These are phyloP conservation scores for Coniochaeta hoffmannii DNA, from an alignment of 2,329 filamentous ascomycete genomes.

Conservation along the genomic window DNA sequence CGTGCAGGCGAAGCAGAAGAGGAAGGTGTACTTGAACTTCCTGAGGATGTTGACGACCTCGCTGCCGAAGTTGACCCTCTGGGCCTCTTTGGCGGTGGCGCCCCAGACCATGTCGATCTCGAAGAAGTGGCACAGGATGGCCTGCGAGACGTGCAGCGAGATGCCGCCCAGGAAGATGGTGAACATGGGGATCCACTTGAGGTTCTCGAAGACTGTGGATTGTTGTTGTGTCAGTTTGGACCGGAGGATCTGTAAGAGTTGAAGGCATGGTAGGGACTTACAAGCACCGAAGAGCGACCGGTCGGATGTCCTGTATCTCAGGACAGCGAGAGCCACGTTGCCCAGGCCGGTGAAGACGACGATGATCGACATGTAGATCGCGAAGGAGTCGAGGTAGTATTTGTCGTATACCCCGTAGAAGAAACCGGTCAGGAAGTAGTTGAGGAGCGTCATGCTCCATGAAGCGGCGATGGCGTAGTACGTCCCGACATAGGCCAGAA, in stretches of 20 bases:
- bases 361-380: constrained; percentile 54
- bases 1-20: constrained; percentile 37
- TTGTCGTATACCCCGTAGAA: constrained; percentile 60
- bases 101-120: constrained; percentile 40
- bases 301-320: constrained; percentile 55
- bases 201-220: constrained; percentile 39
- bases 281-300: constrained; percentile 32
- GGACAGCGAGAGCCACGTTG: constrained; percentile 52
- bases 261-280: constrained; percentile 5
- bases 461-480: constrained; percentile 21
- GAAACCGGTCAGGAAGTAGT: constrained; percentile 47
- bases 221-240: background rate
- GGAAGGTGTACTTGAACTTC: constrained; percentile 47
- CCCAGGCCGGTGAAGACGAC: constrained; percentile 58
- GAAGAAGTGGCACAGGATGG: constrained; percentile 34
- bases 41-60: constrained; percentile 47
- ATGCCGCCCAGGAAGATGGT: constrained; percentile 35
- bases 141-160: constrained; percentile 32
- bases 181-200: constrained; percentile 47
- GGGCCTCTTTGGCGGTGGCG: constrained; percentile 51
- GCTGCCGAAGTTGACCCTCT: constrained; percentile 47
- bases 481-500: constrained; percentile 24
- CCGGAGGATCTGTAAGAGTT: background rate
- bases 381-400: constrained; percentile 61
- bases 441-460: constrained; percentile 15